phyloP scores from a whole-genome alignment of 495 filamentous ascomycete genomes.

The Podospora appendiculata region DNA sequence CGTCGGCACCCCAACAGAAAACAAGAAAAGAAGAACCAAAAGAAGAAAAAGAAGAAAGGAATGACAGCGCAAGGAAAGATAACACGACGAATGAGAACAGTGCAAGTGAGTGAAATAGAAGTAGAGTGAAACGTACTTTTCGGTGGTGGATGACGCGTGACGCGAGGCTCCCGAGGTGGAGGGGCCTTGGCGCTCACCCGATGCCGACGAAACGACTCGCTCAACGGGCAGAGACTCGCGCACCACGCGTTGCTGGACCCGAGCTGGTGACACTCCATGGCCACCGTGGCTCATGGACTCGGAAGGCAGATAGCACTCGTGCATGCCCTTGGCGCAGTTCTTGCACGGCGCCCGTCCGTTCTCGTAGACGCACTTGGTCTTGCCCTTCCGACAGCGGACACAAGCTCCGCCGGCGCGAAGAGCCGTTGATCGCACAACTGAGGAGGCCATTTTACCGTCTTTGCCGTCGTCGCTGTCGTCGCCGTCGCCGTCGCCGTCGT shows the following conservation, averaged over 20 bases:
- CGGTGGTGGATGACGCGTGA: slow-evolving; percentile 31
- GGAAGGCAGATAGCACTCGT: slow-evolving; percentile 46
- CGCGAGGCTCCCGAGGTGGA: slow-evolving; percentile 34
- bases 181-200: slow-evolving; percentile 36
- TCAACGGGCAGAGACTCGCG: slow-evolving; percentile 39
- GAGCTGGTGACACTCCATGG: slow-evolving; percentile 30
- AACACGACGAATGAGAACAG: neutral
- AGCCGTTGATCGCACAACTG: slow-evolving; percentile 41
- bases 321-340: slow-evolving; percentile 48
- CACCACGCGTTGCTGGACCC: slow-evolving; percentile 24
- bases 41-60: neutral
- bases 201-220: slow-evolving; percentile 30
- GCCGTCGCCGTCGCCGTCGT: too few species aligned
- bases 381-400: slow-evolving; percentile 47
- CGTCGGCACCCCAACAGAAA: neutral
- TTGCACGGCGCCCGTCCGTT: slow-evolving; percentile 43
- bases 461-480: too few species aligned
- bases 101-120: neutral
- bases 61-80: slow-evolving; percentile 7
- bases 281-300: slow-evolving; percentile 43
- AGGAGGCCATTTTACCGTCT: slow-evolving; percentile 7
- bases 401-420: slow-evolving; percentile 46
- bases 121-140: slow-evolving; percentile 34
- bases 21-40: neutral
- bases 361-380: slow-evolving; percentile 47